Conservation (phyloP, 2,329 filamentous ascomycete genomes). For the Rhynchosporium secalis region DNA sequence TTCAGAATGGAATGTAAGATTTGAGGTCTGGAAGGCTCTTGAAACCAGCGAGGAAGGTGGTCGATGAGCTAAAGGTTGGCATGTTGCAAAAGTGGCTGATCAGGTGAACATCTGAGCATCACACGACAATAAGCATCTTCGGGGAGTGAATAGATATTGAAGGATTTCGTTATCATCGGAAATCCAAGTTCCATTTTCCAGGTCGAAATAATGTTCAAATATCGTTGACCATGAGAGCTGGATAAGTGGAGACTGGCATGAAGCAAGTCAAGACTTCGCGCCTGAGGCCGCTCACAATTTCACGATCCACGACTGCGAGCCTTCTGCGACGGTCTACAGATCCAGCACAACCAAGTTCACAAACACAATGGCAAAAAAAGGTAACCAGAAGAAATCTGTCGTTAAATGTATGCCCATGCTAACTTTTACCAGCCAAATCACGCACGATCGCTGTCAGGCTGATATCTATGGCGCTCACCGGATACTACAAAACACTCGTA, state of each 20-base stretch:
- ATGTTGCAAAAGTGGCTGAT: not conserved
- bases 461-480: constrained; percentile 97
- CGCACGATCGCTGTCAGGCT: constrained; percentile 91
- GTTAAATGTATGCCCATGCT: not conserved
- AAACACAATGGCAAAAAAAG: constrained; percentile 28
- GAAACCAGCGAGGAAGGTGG: not conserved
- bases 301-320: not conserved
- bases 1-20: not conserved
- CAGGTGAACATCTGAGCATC: not conserved
- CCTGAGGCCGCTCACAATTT: constrained; percentile 8
- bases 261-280: too few relatives aligned
- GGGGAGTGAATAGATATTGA: not conserved
- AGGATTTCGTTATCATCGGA: not conserved
- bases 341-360: not conserved
- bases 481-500: constrained; percentile 90
- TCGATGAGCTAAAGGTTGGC: not conserved
- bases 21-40: not conserved
- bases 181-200: too few relatives aligned
- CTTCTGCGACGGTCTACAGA: not conserved
- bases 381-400: not conserved
- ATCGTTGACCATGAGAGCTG: too few relatives aligned
- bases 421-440: constrained; percentile 60
- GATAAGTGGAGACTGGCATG: too few relatives aligned
- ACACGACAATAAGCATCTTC: too few relatives aligned
- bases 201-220: too few relatives aligned